Conservation (phyloP, 495 filamentous ascomycete species). For the Penicillium silybi region DNA sequence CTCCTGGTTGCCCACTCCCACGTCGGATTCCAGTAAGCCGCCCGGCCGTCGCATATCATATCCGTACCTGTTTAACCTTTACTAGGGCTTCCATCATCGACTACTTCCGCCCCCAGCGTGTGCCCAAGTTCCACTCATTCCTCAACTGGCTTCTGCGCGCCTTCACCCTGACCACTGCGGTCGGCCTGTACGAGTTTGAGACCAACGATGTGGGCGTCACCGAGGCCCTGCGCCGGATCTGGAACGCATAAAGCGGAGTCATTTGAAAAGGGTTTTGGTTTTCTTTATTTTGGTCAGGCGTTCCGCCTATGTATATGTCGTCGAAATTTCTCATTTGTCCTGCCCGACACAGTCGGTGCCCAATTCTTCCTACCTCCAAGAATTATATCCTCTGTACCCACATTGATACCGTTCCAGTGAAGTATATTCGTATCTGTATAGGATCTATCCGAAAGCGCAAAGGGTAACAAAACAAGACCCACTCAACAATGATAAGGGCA, state of each 20-base stretch:
- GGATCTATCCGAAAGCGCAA: constrained; percentile 6
- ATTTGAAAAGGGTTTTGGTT: constrained; percentile 27
- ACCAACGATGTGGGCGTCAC: constrained; percentile 97
- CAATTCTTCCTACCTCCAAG: neutral
- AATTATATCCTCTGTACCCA: constrained; percentile 11
- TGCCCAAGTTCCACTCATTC: constrained; percentile 60
- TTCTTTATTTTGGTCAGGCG: constrained; percentile 31
- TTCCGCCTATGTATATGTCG: constrained; percentile 41
- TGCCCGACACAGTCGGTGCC: constrained; percentile 23
- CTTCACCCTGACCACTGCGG: constrained; percentile 72
- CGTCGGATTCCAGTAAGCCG: constrained; percentile 78
- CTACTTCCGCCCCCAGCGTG: constrained; percentile 72
- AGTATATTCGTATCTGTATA: neutral
- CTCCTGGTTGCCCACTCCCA: constrained; percentile 86
- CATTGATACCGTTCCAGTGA: neutral
- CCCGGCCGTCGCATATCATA: neutral
- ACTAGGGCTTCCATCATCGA: constrained; percentile 73
- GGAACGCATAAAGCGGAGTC: constrained; percentile 57
- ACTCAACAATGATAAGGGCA: neutral
- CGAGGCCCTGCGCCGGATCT: constrained; percentile 79
- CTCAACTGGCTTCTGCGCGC: constrained; percentile 75
- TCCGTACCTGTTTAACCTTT: constrained; percentile 13
- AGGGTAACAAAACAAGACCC: neutral
- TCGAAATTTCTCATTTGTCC: constrained; percentile 23
- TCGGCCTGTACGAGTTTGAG: constrained; percentile 97